Evolutionary conservation across 163 green algal genomes (phyloP), one percentile per base, ranked within the genome.

Genomic region (Volvox carteri): DNA sequence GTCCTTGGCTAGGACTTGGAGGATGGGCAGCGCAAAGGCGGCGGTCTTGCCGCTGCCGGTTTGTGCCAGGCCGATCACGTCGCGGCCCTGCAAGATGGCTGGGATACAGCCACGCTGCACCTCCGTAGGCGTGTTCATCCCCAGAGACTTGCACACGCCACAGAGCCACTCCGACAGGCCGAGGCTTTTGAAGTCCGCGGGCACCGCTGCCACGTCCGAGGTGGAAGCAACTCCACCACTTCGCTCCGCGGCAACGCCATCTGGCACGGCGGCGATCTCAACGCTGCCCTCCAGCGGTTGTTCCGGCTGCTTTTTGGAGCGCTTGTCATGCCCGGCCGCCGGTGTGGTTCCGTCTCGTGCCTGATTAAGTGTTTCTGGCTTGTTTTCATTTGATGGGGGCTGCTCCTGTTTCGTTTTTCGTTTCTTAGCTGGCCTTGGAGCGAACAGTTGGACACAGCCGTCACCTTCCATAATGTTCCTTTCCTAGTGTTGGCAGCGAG

Each of bases 11-110:
- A 99, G 95, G 52, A 89, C 77, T 85, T 98, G 97, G 30, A 99
- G 92, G 30, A 98, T 97, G 44, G 97, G 97, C 72, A 99, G 90
- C 30, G 97, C 97, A 89, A 99, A 99, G 0, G 97, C 96, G 18
- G 96, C 97, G 19, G 97, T 99, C 90, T 99, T 99, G 80, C 97
- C 97, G 78, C 94, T 98, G 87, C 97, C 97, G 7, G 97, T 99
- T 83, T 98, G 96, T 21, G 97, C 97, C 23, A 97, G 92, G 37
- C 96, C 97, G 50, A 99, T 97, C 0, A 98, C 96, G 86, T 99
- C 95, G 50, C 92, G 92, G 19, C 97, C 97, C 4, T 76, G 62
- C 37, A 99, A 92, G 68, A 98, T 94, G 9, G 93, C 93, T 1
- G 97, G 97, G n/a, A 99, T 98, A 93, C 94, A 97, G 44, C 94